Percentiles rank a stretch among this genome's conserved stretches.
Conservation (phyloP, 2,329 filamentous ascomycete species). For the Fusarium odoratissimum region DNA sequence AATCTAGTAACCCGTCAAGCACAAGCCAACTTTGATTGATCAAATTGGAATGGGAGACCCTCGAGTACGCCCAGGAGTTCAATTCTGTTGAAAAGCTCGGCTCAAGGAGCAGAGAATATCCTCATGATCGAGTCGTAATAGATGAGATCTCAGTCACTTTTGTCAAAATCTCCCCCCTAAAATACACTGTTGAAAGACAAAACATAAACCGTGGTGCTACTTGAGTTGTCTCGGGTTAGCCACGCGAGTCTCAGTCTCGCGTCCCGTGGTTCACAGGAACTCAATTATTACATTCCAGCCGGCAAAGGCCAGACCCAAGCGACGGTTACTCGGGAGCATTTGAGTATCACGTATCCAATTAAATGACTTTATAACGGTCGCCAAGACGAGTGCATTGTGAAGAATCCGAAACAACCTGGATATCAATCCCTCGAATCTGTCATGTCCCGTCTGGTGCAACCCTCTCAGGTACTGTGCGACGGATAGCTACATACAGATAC, state of each 20-base stretch:
- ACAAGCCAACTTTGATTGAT: constrained; percentile 7
- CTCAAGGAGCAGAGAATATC: neutral
- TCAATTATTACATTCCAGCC: constrained; percentile 15
- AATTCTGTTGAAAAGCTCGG: neutral
- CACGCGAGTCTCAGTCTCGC: constrained; percentile 32
- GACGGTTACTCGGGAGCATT: constrained; percentile 5
- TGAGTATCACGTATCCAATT: neutral
- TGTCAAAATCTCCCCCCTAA: neutral
- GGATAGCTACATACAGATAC: constrained; percentile 17
- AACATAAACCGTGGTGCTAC: constrained; percentile 1
- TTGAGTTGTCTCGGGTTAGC: constrained; percentile 36
- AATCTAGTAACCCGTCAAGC: constrained; percentile 2
- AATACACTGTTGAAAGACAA: constrained; percentile 3
- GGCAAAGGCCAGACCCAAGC: neutral
- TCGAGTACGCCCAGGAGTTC: neutral
- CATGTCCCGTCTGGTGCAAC: constrained; percentile 1
- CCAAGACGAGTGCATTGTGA: neutral
- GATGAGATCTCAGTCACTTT: neutral
- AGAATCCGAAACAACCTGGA: neutral
- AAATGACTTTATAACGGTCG: constrained; percentile 8
- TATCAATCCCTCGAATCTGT: constrained; percentile 1
- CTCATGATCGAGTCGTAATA: neutral
- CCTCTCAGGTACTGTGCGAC: constrained; percentile 5
- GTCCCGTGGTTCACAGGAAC: constrained; percentile 4
- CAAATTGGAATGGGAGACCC: constrained; percentile 4